Evolutionary conservation across 2,329 filamentous ascomycete genomes (phyloP), one percentile per base, ranked within the genome.

Genomic region (Calonectria naviculata): DNA sequence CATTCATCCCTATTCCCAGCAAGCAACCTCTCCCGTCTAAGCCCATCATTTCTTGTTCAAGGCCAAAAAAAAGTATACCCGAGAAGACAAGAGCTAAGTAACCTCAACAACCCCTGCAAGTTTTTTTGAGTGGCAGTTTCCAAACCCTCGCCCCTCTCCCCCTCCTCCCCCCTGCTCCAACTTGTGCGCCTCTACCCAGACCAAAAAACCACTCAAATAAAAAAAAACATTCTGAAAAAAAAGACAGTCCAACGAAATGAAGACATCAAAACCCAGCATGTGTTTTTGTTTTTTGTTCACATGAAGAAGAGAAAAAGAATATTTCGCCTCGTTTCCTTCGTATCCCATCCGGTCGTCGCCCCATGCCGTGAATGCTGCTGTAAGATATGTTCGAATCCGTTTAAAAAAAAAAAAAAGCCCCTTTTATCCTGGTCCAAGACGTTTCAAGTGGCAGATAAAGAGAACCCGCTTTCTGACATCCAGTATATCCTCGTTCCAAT

Each of bases 161-260:
- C 56, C 71, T 36, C 65, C 24, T 63, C 62, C 61, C 67, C 66
- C 60, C 64, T 68, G 60, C 54, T 73, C 42, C 34, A 34, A 47
- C 70, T 68, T 61, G n/a, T 70, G 70, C 75, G 73, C 74, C 77
- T 72, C 77, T 71, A 63, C 44, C 70, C 61, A 75, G 73, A 70
- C 66, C 71, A 60, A 41, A 67, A 65, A 46, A 44, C 26, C 49
- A 56, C 38, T 58, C 56, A 61, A 67, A 73, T n/a, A n/a, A 46
- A 61, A 52, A 54, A 64, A 49, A 68, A 3, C 29, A 36, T 17
- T 29, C 24, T 28, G 38, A 38, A 62, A 69, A 67, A 73, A 65
- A 74, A 78, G 54, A 73, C 68, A 75, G 76, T 61, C 31, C 61
- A 61, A 64, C 58, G 74, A 78, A 78, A 65, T 47, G 72, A 75